Percentiles rank a stretch among this genome's conserved stretches.
phyloP scores from a whole-genome alignment of 164 flowering plant genomes.

The Tetrastigma voinierianum region DNA sequence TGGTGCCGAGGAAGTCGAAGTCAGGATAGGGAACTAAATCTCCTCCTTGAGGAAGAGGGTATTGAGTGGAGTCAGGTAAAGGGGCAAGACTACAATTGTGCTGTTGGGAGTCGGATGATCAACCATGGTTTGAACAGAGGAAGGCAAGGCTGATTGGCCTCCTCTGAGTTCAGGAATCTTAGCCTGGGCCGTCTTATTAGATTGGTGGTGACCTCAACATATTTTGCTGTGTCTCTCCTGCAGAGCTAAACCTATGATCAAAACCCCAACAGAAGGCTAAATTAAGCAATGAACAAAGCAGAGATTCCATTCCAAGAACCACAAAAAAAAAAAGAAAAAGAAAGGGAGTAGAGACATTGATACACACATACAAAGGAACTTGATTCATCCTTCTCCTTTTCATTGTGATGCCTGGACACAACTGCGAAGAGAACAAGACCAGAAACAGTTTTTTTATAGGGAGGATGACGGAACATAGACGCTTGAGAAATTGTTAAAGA shows the following conservation, averaged over 20 bases:
- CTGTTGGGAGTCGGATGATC: neutral
- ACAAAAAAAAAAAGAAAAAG: too few species aligned
- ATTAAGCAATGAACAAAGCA: neutral
- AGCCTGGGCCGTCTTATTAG: slow-evolving; percentile 19
- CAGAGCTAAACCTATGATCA: slow-evolving; percentile 30
- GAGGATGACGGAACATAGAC: too few species aligned
- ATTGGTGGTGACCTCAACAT: slow-evolving; percentile 22
- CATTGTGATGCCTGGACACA: too few species aligned
- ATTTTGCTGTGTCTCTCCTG: slow-evolving; percentile 28
- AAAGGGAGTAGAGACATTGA: too few species aligned
- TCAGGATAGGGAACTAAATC: slow-evolving; percentile 14
- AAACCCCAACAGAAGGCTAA: neutral
- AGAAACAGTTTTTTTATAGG: too few species aligned
- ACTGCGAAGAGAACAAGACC: too few species aligned
- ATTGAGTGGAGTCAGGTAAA: slow-evolving; percentile 4
- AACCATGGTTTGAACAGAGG: slow-evolving; percentile 6
- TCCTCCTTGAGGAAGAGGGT: neutral
- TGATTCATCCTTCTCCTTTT: too few species aligned
- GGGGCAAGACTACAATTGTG: slow-evolving; percentile 24
- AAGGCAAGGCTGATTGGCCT: too few species aligned
- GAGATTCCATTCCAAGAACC: too few species aligned
- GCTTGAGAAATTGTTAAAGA: too few species aligned
- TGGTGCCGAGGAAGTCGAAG: slow-evolving; percentile 25
- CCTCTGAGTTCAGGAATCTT: slow-evolving; percentile 9
- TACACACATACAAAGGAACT: too few species aligned